Percentiles rank a stretch among this genome's conserved stretches.
These are phyloP conservation scores for Cutaneotrichosporon spelunceum DNA, from an alignment of 1,284 basidiomycete genomes.

Conservation along the genomic window DNA sequence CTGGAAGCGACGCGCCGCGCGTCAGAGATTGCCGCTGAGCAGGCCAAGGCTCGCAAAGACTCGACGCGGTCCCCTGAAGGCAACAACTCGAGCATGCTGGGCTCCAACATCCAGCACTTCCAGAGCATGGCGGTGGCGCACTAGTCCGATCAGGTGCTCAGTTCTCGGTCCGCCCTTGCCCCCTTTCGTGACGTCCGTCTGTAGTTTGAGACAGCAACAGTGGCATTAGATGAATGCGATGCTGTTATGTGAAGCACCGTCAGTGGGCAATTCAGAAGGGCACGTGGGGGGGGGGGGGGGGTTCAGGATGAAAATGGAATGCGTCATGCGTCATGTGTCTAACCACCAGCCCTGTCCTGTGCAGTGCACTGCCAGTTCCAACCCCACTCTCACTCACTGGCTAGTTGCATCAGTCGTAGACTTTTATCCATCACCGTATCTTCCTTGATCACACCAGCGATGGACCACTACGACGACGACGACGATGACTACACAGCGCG, in stretches of 20 bases:
- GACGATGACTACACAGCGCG: neutral
- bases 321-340: no score
- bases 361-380: neutral
- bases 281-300: no score
- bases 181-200: neutral
- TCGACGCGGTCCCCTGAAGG: conserved; percentile 20
- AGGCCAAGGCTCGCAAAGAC: conserved; percentile 34
- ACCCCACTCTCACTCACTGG: no score
- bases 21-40: conserved; percentile 30
- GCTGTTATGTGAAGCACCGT: conserved; percentile 6
- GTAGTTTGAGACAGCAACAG: conserved; percentile 5
- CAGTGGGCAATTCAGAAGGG: neutral
- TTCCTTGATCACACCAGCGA: neutral
- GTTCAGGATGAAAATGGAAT: no score
- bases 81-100: conserved; percentile 10
- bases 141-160: neutral
- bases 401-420: neutral
- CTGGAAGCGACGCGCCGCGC: conserved; percentile 43
- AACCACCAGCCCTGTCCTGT: no score
- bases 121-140: conserved; percentile 27
- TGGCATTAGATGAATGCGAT: conserved; percentile 6
- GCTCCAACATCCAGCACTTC: conserved; percentile 18
- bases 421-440: neutral
- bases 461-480: conserved; percentile 4
- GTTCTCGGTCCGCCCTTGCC: neutral